phyloP scores from a whole-genome alignment of 805 yeast species.

The Wickerhamomyces mucosus region DNA sequence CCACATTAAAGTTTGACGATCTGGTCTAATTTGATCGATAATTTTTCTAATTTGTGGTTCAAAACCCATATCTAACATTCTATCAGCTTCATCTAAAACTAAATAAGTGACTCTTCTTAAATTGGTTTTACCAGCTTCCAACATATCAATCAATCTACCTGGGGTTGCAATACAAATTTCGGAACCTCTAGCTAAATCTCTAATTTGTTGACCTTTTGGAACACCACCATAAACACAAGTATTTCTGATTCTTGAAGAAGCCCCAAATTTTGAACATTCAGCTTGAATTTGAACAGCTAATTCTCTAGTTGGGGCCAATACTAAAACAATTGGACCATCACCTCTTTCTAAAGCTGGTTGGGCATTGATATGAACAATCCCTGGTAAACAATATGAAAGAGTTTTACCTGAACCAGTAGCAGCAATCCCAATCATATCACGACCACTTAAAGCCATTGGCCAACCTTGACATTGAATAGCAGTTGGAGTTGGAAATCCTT shows the following conservation, averaged over 20 bases:
- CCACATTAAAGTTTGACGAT: conserved; percentile 99
- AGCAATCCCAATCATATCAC: conserved; percentile 98
- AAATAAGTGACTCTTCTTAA: conserved; percentile 92
- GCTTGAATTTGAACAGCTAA: conserved; percentile 95
- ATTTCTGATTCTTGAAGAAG: conserved; percentile 87
- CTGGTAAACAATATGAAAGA: conserved; percentile 91
- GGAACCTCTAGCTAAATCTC: conserved; percentile 91
- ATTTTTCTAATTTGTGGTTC: conserved; percentile 99
- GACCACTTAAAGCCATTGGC: conserved; percentile 99
- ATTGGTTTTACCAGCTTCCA: conserved; percentile 91
- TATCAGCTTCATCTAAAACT: conserved; percentile 98
- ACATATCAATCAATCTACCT: conserved; percentile 97
- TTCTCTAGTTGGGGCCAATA: conserved; percentile 97
- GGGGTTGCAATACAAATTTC: conserved; percentile 98
- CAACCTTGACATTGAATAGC: conserved; percentile 99
- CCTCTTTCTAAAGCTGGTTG: conserved; percentile 90
- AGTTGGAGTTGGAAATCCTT: conserved; percentile 92
- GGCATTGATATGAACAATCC: conserved; percentile 96
- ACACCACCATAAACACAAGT: conserved; percentile 99
- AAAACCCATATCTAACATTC: conserved; percentile 99
- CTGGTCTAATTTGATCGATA: conserved; percentile 97
- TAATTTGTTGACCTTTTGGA: conserved; percentile 94
- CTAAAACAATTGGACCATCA: conserved; percentile 95
- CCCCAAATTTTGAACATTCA: conserved; percentile 93
- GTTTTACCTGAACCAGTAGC: conserved; percentile 99